These are phyloP conservation scores for Onygena corvina DNA, from an alignment of 2,329 filamentous ascomycete species.

Conservation along the genomic window DNA sequence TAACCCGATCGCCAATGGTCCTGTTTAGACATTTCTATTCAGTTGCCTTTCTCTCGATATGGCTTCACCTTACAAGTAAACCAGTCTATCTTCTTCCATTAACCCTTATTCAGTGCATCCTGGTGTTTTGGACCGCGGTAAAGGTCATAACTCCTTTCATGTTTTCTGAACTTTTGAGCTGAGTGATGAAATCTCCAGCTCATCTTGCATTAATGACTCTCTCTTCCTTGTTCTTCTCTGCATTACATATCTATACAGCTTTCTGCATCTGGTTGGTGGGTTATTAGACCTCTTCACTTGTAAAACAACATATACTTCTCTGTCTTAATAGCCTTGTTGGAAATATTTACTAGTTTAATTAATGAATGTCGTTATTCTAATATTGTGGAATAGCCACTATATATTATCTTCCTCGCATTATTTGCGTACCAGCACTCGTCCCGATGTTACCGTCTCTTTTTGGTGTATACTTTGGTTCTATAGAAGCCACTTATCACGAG, in stretches of 20 bases:
- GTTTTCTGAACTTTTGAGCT: slow-evolving; percentile 48
- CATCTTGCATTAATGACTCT: neutral
- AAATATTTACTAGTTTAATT: neutral
- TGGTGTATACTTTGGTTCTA: too few species aligned
- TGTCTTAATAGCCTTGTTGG: neutral
- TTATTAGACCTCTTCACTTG: neutral
- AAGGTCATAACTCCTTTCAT: slow-evolving; percentile 75
- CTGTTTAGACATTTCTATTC: slow-evolving; percentile 90
- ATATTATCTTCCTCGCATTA: too few species aligned
- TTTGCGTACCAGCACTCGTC: too few species aligned
- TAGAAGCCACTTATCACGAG: too few species aligned
- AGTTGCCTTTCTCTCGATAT: slow-evolving; percentile 80
- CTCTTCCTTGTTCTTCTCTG: neutral
- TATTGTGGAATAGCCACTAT: too few species aligned
- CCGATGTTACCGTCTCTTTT: too few species aligned
- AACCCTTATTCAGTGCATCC: slow-evolving; percentile 51
- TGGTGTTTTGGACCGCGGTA: slow-evolving; percentile 69
- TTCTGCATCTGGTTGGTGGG: neutral
- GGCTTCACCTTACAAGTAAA: slow-evolving; percentile 47
- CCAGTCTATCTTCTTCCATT: slow-evolving; percentile 49
- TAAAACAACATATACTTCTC: neutral
- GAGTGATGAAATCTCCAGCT: neutral
- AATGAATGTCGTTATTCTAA: neutral
- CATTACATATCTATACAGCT: neutral
- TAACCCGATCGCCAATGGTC: slow-evolving; percentile 63